Base-by-base conservation (phyloP, 306 rosid genomes). In the Benincasa hispida region DNA sequence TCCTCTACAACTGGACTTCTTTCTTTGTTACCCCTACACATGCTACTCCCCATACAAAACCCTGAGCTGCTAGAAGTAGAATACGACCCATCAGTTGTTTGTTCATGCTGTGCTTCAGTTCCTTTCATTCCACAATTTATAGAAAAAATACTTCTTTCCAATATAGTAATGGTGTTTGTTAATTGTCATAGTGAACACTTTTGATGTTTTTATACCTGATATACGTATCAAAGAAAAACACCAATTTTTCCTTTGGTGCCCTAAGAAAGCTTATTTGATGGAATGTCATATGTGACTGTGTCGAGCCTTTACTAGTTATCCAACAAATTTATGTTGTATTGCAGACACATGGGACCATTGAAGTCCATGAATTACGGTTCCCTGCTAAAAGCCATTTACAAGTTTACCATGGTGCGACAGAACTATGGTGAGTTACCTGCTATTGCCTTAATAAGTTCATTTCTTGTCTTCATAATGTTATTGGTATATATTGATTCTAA, bases 331-430 rank as follows among this genome's bases (percentile, higher is more conserved):
- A 15, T 72, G 30, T 77, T 78, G 32, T 58, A 48, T 70, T 81
- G 65, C 87, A 90, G 97, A 78, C 96, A 93, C 72, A 92, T 92
- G 96, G 96, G 98, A 75, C 75, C 92, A 9, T 75, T 92, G 86
- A 82, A 86, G 69, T 83, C 76, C 78, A 76, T 89, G 94, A 90
- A 81, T 77, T 75, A 87, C n/a, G 94, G 97, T 35, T 91, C 93
- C 76, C 84, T 93, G 47, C 47, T 87, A n/a, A 89, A 89, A 78
- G 87, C 93, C 79, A 89, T 91, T 78, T 86, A 81, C 83, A 86
- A 75, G 78, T 93, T 82, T 85, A 78, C 90, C 41, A 86, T 56
- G 72, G 91, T 93, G 82, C 86, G 73, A 78, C 97, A 93, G 76
- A 91, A 91, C 76, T 89, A 86, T 72, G 97, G 97, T 93, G 86